A percentile compares a stretch with the other conserved stretches of the same genome.
These are phyloP conservation scores for Astragalus glycyphyllos DNA, from an alignment of 306 rosid genomes.

Conservation along the genomic window DNA sequence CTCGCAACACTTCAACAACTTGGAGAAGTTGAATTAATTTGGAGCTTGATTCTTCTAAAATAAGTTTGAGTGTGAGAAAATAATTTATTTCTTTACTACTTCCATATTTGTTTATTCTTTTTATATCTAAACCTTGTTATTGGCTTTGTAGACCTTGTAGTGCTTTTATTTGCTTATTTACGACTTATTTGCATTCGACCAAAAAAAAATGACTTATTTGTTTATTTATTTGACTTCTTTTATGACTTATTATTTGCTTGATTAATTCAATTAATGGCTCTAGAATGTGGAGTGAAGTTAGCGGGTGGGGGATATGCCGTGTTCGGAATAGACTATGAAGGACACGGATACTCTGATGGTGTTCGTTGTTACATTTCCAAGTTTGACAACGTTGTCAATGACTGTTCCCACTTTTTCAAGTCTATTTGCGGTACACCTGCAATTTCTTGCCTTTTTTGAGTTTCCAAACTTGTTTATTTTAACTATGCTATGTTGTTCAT, in stretches of 20 bases:
- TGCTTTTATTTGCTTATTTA: too few relatives aligned
- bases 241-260: not conserved
- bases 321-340: conserved; percentile 82
- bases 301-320: conserved; percentile 74
- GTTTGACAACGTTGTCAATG: conserved; percentile 69
- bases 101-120: too few relatives aligned
- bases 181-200: too few relatives aligned
- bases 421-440: conserved; percentile 61
- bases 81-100: too few relatives aligned
- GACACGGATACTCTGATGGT: conserved; percentile 85
- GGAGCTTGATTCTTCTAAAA: too few relatives aligned
- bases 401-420: conserved; percentile 65
- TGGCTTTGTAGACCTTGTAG: too few relatives aligned
- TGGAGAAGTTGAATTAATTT: too few relatives aligned
- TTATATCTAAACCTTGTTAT: too few relatives aligned
- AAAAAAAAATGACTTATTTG: too few relatives aligned
- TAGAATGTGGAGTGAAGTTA: conserved; percentile 69
- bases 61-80: too few relatives aligned
- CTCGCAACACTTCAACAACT: too few relatives aligned
- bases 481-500: not conserved
- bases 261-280: not conserved
- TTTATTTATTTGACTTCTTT: not conserved
- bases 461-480: not conserved
- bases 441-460: not conserved
- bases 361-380: conserved; percentile 75